Evolutionary conservation across 164 flowering plant genomes (phyloP), one percentile per base, ranked within the genome.

Genomic region (Buxus sempervirens): DNA sequence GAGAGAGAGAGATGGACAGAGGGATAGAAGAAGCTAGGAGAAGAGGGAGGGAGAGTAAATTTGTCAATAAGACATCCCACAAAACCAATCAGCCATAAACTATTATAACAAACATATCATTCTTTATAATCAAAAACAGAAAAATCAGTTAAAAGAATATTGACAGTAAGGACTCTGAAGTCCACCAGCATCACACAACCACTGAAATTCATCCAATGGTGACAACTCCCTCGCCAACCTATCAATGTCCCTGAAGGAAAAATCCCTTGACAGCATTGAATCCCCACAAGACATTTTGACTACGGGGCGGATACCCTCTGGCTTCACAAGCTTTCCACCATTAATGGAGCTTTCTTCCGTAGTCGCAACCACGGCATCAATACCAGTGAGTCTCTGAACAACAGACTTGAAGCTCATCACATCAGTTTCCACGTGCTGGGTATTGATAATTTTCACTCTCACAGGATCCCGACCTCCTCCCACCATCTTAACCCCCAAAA

Each of bases 371-470:
- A 14, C 59, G 0, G 87, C 78, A 19, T 84, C 78, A 54, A 81
- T 85, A 0, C 96, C 96, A 42, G 96, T 90, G 7, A 90, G 85
- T 59, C 74, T 80, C 70, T 90, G 92, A 38, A 90, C 96, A 4
- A 87, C 87, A 0, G 88, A 78, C 68, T 85, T 88, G 82, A 90
- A 90, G 79, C 72, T 85, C 59, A 0, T 27, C 1, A 82, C 69
- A 58, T 88, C 90, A 0, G 89, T 82, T 60, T 80, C 65, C 15
- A 58, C 60, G 15, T 58, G 25, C 19, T 58, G 32, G 18, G 60
- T 58, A 0, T 58, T 25, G 32, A 58, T 58, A 25, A 58, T 24
- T 24, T 9, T 58, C 60, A 58, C 60, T 58, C 3, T 24, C 28
- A 58, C 60, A 21, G 13, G 0, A 24, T 58, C 32, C 25, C 32